Percentiles rank a stretch among this genome's conserved stretches.
Evolutionary conservation across 2,329 filamentous ascomycete genomes (phyloP).

Genomic region (Cryphonectria nitschkei): DNA sequence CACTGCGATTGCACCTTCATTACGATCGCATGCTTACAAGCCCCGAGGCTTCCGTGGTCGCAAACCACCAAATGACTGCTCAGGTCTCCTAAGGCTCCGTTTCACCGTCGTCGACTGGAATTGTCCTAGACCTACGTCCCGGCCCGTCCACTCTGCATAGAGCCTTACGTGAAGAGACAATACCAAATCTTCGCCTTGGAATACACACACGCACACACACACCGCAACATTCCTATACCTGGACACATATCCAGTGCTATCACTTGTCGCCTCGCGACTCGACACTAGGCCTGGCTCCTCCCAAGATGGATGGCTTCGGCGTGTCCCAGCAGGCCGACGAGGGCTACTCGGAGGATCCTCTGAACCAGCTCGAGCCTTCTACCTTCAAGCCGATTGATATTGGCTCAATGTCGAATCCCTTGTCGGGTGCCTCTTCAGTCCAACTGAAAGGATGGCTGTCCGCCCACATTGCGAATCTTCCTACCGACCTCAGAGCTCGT

Average conservation of each 20-base stretch:
- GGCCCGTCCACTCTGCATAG: not conserved
- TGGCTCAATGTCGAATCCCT: constrained; percentile 9
- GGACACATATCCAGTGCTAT: not conserved
- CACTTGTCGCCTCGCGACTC: constrained; percentile 33
- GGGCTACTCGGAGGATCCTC: constrained; percentile 81
- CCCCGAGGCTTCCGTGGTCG: not conserved
- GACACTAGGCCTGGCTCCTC: constrained; percentile 1
- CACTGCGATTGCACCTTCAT: not conserved
- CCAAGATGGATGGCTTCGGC: constrained; percentile 29
- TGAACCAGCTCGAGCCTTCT: constrained; percentile 47
- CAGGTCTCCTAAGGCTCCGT: not conserved
- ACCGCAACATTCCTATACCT: not conserved
- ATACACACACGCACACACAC: not conserved
- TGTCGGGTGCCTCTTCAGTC: constrained; percentile 18
- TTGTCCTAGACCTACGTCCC: not conserved
- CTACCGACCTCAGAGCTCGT: constrained; percentile 55
- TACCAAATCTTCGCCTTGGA: not conserved
- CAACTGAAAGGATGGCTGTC: constrained; percentile 46
- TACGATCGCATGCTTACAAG: not conserved
- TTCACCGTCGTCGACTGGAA: not conserved
- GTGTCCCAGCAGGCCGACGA: constrained; percentile 68
- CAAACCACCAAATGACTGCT: not conserved
- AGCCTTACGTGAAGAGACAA: not conserved
- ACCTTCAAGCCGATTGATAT: constrained; percentile 37
- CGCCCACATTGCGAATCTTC: constrained; percentile 53